phyloP scores from a whole-genome alignment of 768 basidiomycete genomes.

The Russula virescens region DNA sequence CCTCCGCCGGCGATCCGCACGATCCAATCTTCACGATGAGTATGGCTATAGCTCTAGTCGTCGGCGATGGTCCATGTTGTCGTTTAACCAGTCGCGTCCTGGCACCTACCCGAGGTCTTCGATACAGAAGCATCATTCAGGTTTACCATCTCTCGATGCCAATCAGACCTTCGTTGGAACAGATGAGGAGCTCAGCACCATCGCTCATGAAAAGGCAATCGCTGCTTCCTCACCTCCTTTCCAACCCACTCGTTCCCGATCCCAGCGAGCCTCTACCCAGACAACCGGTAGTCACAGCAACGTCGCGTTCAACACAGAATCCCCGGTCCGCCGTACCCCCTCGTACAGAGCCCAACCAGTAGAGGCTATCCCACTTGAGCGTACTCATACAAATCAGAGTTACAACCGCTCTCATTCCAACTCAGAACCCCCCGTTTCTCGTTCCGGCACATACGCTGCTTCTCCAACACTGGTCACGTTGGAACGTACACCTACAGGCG shows the following conservation, averaged over 20 bases:
- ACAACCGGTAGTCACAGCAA: not conserved
- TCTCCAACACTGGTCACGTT: not conserved
- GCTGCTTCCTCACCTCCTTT: not conserved
- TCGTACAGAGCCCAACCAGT: constrained; percentile 1
- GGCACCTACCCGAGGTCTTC: not conserved
- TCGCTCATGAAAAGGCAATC: constrained; percentile 17
- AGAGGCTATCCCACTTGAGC: constrained; percentile 8
- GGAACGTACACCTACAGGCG: constrained; percentile 12
- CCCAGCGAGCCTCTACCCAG: constrained; percentile 11
- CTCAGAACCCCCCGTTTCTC: not conserved
- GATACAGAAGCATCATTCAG: not conserved
- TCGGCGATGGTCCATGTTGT: constrained; percentile 2
- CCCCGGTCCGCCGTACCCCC: not conserved
- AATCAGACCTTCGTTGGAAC: constrained; percentile 15
- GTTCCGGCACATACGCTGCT: not conserved
- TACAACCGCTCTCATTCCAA: not conserved
- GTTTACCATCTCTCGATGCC: not conserved
- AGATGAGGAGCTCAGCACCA: constrained; percentile 17
- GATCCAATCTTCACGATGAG: not conserved
- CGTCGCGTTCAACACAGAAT: not conserved
- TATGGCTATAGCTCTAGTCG: not conserved
- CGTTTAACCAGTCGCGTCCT: not conserved
- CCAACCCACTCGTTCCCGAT: not conserved
- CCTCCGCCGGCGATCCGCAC: constrained; percentile 12
- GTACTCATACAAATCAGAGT: constrained; percentile 3